Percentiles rank a stretch among this genome's conserved stretches.
phyloP scores from a whole-genome alignment of 2,329 filamentous ascomycete genomes.

The Chaetomium strumarium region DNA sequence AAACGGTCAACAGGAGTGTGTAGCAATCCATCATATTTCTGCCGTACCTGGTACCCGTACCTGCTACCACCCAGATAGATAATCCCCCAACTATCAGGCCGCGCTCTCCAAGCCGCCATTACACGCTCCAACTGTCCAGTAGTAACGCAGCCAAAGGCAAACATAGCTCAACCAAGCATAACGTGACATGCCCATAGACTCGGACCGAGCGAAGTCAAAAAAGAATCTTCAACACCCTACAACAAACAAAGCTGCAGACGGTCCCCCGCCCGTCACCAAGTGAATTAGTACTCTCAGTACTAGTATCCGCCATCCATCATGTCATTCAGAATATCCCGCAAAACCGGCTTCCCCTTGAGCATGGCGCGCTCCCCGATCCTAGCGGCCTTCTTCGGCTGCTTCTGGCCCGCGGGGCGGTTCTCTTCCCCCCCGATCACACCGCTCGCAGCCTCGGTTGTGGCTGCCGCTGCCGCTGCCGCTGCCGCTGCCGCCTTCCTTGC shows the following conservation, averaged over 20 bases:
- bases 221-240: not conserved
- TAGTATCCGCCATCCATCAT: constrained; percentile 35
- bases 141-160: constrained; percentile 7
- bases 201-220: not conserved
- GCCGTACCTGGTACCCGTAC: too few species aligned
- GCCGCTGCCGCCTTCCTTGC: constrained; percentile 3
- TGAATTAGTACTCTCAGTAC: not conserved
- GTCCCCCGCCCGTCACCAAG: too few species aligned
- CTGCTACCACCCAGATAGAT: not conserved
- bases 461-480: too few species aligned
- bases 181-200: constrained; percentile 3
- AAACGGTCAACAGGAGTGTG: too few species aligned
- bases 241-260: not conserved
- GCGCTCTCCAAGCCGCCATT: constrained; percentile 4
- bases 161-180: constrained; percentile 5
- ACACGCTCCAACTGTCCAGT: constrained; percentile 6
- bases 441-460: not conserved
- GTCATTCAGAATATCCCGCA: constrained; percentile 75
- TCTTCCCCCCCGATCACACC: constrained; percentile 7
- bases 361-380: constrained; percentile 57
- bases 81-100: not conserved
- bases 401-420: constrained; percentile 3
- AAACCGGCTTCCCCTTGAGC: constrained; percentile 60
- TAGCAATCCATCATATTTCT: too few species aligned
- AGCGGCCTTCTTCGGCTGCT: constrained; percentile 42